Conservation (phyloP, 495 filamentous ascomycete species). For the Podospora comata region DNA sequence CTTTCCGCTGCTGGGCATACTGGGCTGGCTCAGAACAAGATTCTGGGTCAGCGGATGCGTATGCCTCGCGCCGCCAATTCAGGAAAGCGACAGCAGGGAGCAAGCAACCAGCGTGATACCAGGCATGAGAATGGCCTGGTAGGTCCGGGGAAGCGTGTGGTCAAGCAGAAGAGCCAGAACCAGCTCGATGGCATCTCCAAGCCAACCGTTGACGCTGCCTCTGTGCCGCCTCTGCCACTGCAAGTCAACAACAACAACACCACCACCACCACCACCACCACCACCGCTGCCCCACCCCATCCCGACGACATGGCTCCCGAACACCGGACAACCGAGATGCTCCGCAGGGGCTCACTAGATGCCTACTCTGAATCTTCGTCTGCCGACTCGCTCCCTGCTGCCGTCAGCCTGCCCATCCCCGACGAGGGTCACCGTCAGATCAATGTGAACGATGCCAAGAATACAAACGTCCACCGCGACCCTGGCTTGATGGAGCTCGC, state of each 20-base stretch:
- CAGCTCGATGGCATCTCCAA: slow-evolving; percentile 39
- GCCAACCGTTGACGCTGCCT: slow-evolving; percentile 32
- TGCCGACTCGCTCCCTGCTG: slow-evolving; percentile 42
- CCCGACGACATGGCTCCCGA: slow-evolving; percentile 42
- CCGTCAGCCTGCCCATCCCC: slow-evolving; percentile 34
- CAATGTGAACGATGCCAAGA: slow-evolving; percentile 65
- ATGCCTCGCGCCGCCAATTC: slow-evolving; percentile 70
- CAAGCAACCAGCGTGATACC: slow-evolving; percentile 67
- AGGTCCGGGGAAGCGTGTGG: slow-evolving; percentile 77
- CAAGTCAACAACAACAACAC: slow-evolving; percentile 28
- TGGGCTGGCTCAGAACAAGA: slow-evolving; percentile 50
- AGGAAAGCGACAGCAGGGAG: slow-evolving; percentile 64
- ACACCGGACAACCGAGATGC: slow-evolving; percentile 36
- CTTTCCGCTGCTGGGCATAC: slow-evolving; percentile 14
- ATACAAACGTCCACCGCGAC: slow-evolving; percentile 59
- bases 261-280: slow-evolving; percentile 31
- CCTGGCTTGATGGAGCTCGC: slow-evolving; percentile 66
- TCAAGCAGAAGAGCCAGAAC: slow-evolving; percentile 48
- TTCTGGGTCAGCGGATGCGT: slow-evolving; percentile 53
- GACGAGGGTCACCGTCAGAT: slow-evolving; percentile 56
- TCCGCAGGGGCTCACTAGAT: slow-evolving; percentile 46
- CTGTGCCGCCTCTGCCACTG: slow-evolving; percentile 38
- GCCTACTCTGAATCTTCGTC: slow-evolving; percentile 50
- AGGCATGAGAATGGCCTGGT: slow-evolving; percentile 85
- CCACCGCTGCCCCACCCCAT: slow-evolving; percentile 38